Evolutionary conservation across 805 yeast genomes (phyloP), one percentile per base, ranked within the genome.

Genomic region (Ogataea kodamae): DNA sequence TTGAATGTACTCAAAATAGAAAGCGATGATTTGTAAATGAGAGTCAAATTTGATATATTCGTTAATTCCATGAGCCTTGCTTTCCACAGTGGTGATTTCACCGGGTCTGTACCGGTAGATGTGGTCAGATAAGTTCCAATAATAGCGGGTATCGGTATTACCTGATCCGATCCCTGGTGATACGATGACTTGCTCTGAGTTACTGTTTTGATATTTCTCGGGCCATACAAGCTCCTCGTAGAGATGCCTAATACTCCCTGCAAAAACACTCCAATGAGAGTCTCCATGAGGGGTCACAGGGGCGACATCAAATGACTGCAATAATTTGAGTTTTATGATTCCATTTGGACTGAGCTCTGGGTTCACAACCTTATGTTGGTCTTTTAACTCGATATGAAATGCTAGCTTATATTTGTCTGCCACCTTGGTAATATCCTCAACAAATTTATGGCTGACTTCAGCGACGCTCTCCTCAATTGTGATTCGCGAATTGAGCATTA

Each of bases 81-180:
- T 57, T 26, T 61, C 65, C 17, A 61, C 55, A 20, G 64, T 62
- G 11, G 62, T 61, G 14, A 54, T 43, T 13, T 61, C 55, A 20
- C 70, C 72, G 1, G 45, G 78, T 28, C 69, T 64, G 55, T 68
- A 78, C 30, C 86, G 64, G 62, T 67, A 80, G 35, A 80, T 76
- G 47, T 78, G 68, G 12, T 61, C 50, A 3, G 81, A 68, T 46
- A 80, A 59, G 31, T 59, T 52, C 84, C 83, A 76, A 55, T 76
- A 79, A 49, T 67, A 64, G 31, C 63, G 59, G 4, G 85, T 78
- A 48, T 81, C 87, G 5, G 87, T 80, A 56, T 78, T 79, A 7
- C 79, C 86, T 3, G 81, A 65, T 63, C 75, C 72, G 28, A 79
- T 54, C 20, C 74, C 66, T 1, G 87, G 86, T 1, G 82, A 68